Percentiles rank a stretch among this genome's conserved stretches.
These are phyloP conservation scores for Mycena haematopus DNA, from an alignment of 768 basidiomycete genomes.

Conservation along the genomic window DNA sequence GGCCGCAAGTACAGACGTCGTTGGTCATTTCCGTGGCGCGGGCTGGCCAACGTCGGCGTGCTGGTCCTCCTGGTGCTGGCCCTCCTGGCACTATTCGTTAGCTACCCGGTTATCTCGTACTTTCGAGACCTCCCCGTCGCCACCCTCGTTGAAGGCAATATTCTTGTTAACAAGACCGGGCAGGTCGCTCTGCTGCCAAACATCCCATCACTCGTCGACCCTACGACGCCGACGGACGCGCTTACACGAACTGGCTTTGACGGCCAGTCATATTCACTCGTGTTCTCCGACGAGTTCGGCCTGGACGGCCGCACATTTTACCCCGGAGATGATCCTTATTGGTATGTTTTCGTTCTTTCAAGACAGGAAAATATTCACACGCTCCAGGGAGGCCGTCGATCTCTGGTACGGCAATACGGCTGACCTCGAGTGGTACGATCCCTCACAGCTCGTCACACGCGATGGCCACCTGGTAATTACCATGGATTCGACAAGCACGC, in stretches of 20 bases:
- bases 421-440: constrained; percentile 82
- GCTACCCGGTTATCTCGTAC: constrained; percentile 74
- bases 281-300: constrained; percentile 84
- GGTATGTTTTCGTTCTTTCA: constrained; percentile 4
- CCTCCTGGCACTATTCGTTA: constrained; percentile 78
- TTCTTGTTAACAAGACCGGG: constrained; percentile 69
- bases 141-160: constrained; percentile 63
- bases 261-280: constrained; percentile 68
- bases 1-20: constrained; percentile 24
- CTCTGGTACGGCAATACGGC: constrained; percentile 75
- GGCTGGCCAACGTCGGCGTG: constrained; percentile 70
- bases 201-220: constrained; percentile 60
- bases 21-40: constrained; percentile 50
- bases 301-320: constrained; percentile 68
- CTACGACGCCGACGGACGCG: constrained; percentile 66
- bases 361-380: too few relatives aligned
- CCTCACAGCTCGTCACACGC: constrained; percentile 66
- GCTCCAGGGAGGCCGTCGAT: constrained; percentile 72
- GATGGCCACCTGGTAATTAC: constrained; percentile 73
- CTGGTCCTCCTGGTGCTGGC: constrained; percentile 65
- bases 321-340: constrained; percentile 46
- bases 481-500: constrained; percentile 55
- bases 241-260: constrained; percentile 74
- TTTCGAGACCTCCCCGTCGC: constrained; percentile 47
- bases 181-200: constrained; percentile 64